phyloP scores from a whole-genome alignment of 2,329 filamentous ascomycete genomes.

The Ceratocystiopsis brevicomis region DNA sequence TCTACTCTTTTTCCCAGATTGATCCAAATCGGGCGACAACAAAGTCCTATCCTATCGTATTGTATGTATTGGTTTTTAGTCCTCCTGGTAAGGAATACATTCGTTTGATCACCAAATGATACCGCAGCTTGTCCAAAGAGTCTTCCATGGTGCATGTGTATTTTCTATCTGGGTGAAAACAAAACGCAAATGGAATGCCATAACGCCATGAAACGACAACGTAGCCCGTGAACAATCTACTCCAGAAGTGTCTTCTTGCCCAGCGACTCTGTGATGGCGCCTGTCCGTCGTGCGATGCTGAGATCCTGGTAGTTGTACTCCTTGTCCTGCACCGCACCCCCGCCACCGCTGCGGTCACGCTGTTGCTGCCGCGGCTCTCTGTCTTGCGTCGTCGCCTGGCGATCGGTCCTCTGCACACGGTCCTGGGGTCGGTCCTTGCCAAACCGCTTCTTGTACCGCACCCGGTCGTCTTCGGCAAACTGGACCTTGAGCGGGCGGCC shows the following conservation, averaged over 20 bases:
- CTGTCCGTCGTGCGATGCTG: conserved; percentile 46
- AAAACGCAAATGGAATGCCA: not conserved
- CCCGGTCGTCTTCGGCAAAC: conserved; percentile 78
- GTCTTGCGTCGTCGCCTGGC: too few species aligned
- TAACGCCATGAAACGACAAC: not conserved
- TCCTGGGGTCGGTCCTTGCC: conserved; percentile 48
- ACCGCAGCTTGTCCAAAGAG: too few species aligned
- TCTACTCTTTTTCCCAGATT: not conserved
- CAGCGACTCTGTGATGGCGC: conserved; percentile 56
- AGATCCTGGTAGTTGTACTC: conserved; percentile 26
- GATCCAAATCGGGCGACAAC: not conserved
- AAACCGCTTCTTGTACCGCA: conserved; percentile 84
- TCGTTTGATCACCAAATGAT: too few species aligned
- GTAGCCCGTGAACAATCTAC: conserved; percentile 16
- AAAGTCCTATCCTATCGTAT: not conserved
- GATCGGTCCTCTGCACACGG: conserved; percentile 13
- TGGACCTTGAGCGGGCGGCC: conserved; percentile 74
- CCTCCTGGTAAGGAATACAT: too few species aligned
- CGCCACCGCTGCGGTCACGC: conserved; percentile 4
- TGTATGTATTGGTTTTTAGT: too few species aligned
- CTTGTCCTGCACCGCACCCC: conserved; percentile 15
- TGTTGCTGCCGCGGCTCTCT: not conserved
- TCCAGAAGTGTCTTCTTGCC: conserved; percentile 77
- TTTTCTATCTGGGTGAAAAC: too few species aligned
- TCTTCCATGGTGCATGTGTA: too few species aligned